Evolutionary conservation across 306 rosid genomes (phyloP), one percentile per base, ranked within the genome.

Genomic region (Lathyrus sativus): DNA sequence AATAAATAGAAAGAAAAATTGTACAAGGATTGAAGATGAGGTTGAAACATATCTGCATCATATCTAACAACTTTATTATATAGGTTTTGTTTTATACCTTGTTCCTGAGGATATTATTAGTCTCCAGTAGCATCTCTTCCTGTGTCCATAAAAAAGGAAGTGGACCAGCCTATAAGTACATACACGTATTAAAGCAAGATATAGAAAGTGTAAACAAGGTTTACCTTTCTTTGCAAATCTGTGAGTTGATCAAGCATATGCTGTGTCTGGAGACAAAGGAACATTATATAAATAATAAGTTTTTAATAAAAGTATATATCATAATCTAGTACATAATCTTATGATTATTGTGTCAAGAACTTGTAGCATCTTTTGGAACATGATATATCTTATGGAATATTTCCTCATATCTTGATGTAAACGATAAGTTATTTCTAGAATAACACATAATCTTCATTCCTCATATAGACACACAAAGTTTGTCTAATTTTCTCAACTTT

Each of bases 51-150:
- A 42, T 37, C 46, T 1, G 22, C 42, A 42, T 53, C 17, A 54
- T 19, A 58, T 54, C 5, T 28, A 43, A 43, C 26, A 15, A 14
- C 8, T 55, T 12, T 13, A 12, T 13, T 6, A 56, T 28, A 56
- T 35, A 35, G 38, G 18, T 8, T 28, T 56, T 13, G 9, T 54
- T 55, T 3, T 12, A 56, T 56, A 87, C 96, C 95, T 85, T 85
- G 58, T 45, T 82, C 78, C 74, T 80, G 62, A 90, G 75, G 56
- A 70, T 70, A 51, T 76, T 68, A 53, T 90, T 85, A 26, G 85
- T 74, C 77, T 90, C 91, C 71, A 85, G 46, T 12, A 90, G 85
- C 77, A 74, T 65, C 26, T 79, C 84, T 74, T 87, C 96, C 95
- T 90, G 80, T 61, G 50, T 57, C 19, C 73, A 79, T 49, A 11